Conservation (phyloP, 1,284 basidiomycete species). For the Ustilago tritici region DNA sequence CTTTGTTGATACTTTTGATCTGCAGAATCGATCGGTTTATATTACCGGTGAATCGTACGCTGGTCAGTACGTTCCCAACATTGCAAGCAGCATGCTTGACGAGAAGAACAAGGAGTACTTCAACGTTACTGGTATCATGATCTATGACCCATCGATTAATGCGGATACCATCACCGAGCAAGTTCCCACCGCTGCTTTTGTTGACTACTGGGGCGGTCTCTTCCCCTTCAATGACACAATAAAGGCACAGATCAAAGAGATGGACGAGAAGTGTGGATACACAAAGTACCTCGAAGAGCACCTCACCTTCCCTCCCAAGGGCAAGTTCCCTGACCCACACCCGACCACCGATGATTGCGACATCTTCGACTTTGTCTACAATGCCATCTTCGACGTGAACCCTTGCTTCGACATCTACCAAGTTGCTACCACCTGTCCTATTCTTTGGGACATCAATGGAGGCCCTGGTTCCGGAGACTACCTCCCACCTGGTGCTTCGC, state of each 20-base stretch:
- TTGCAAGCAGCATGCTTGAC: constrained; percentile 70
- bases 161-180: constrained; percentile 47
- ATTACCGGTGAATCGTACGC: constrained; percentile 78
- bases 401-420: constrained; percentile 54
- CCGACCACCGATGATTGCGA: constrained; percentile 28
- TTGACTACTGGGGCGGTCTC: constrained; percentile 35
- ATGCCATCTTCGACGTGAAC: constrained; percentile 40
- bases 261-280: constrained; percentile 55
- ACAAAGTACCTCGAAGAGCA: constrained; percentile 54
- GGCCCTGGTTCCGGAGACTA: constrained; percentile 29
- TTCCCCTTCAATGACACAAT: constrained; percentile 50
- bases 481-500: constrained; percentile 21
- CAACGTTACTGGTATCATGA: constrained; percentile 63
- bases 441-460: constrained; percentile 40
- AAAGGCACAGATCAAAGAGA: constrained; percentile 30
- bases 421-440: constrained; percentile 38
- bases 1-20: constrained; percentile 56
- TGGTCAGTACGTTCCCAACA: constrained; percentile 99
- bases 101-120: constrained; percentile 48
- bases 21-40: constrained; percentile 52
- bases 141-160: constrained; percentile 65
- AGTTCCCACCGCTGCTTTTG: constrained; percentile 51
- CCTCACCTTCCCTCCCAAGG: constrained; percentile 63
- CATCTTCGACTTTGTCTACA: constrained; percentile 34
- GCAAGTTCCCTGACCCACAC: constrained; percentile 47